Conservation (phyloP, 768 basidiomycete genomes). For the Lactifluus echinatus region DNA sequence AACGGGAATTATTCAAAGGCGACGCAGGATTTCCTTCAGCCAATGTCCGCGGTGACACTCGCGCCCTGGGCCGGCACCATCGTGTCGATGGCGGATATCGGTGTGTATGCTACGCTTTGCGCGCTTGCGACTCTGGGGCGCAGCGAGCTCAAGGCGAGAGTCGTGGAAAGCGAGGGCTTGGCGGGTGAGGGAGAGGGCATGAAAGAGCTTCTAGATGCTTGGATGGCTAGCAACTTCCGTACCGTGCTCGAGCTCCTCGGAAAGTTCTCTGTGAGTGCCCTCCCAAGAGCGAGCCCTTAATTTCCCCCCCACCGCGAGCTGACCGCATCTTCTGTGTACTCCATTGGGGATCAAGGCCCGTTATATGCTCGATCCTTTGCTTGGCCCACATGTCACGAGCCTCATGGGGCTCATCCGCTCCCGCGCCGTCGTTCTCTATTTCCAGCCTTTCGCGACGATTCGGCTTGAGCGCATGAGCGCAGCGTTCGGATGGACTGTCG, state of each 20-base stretch:
- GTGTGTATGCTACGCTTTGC: conserved; percentile 78
- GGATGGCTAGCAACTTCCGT: conserved; percentile 83
- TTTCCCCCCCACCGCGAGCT: neutral
- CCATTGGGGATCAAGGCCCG: conserved; percentile 53
- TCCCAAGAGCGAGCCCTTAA: conserved; percentile 7
- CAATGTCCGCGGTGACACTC: conserved; percentile 56
- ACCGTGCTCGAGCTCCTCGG: conserved; percentile 67
- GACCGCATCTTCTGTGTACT: no score
- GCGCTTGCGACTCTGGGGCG: conserved; percentile 73
- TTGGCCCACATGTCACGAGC: conserved; percentile 54
- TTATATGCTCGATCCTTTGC: conserved; percentile 71
- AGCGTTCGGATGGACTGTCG: conserved; percentile 77
- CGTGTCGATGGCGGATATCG: conserved; percentile 74
- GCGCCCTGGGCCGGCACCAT: conserved; percentile 81
- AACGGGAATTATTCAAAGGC: conserved; percentile 73
- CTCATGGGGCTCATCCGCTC: conserved; percentile 65
- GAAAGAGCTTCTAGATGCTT: conserved; percentile 78
- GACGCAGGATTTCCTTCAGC: conserved; percentile 59
- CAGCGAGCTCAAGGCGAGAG: conserved; percentile 58
- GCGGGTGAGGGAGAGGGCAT: conserved; percentile 19
- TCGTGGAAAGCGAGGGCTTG: conserved; percentile 33
- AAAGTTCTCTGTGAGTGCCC: conserved; percentile 50
- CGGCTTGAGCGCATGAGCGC: conserved; percentile 72
- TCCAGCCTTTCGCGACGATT: conserved; percentile 84
- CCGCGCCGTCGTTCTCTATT: conserved; percentile 77